A percentile compares a stretch with the other conserved stretches of the same genome.
phyloP scores from a whole-genome alignment of 305 asterid species.

The Solanum hybrid region DNA sequence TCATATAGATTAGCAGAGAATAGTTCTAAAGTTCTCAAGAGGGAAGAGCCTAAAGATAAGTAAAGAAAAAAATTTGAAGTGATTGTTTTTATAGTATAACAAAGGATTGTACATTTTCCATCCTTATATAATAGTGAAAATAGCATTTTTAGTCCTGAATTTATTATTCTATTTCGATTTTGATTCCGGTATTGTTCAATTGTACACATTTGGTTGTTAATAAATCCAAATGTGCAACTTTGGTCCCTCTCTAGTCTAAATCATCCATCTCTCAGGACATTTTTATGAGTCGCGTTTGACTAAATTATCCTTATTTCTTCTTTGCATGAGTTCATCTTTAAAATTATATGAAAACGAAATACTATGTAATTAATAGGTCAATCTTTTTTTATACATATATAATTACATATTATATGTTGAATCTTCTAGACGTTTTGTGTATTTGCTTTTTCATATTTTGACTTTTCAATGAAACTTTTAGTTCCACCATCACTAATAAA shows the following conservation, averaged over 20 bases:
- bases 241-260: background rate
- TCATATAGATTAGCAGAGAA: background rate
- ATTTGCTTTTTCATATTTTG: background rate
- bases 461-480: background rate
- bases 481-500: background rate
- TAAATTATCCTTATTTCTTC: background rate
- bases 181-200: background rate
- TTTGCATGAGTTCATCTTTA: background rate
- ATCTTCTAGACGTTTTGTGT: background rate
- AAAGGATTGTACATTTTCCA: background rate
- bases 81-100: background rate
- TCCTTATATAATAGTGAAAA: background rate
- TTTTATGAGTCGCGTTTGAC: no score
- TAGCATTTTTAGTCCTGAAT: background rate
- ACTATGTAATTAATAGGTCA: background rate
- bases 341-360: background rate
- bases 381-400: background rate
- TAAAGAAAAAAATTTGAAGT: background rate
- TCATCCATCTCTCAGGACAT: background rate
- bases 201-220: background rate
- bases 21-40: background rate
- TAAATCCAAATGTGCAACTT: background rate
- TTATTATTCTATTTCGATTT: background rate
- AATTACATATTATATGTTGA: background rate
- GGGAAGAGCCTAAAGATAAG: background rate